phyloP scores from a whole-genome alignment of 2,329 filamentous ascomycete genomes.

The Periconia digitata region DNA sequence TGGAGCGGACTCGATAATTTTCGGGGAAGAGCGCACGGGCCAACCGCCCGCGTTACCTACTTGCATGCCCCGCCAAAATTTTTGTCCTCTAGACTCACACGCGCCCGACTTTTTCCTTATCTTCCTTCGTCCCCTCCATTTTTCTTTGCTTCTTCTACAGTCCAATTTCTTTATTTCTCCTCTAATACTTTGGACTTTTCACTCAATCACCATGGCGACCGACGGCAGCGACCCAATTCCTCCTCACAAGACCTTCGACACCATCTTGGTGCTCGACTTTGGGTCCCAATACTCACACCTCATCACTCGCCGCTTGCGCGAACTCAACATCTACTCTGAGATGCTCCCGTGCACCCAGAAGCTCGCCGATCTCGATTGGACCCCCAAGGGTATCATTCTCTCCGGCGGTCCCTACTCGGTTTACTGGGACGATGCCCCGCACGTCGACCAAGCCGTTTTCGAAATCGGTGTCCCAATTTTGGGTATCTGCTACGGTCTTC shows the following conservation, averaged over 20 bases:
- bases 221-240: conserved; percentile 46
- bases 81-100: conserved; percentile 20
- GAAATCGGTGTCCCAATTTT: conserved; percentile 67
- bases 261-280: conserved; percentile 73
- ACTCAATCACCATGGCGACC: conserved; percentile 38
- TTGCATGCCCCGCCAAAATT: conserved; percentile 23
- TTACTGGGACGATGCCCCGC: conserved; percentile 75
- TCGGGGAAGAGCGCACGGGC: conserved; percentile 16
- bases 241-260: conserved; percentile 60
- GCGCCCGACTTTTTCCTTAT: conserved; percentile 11
- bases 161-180: conserved; percentile 7
- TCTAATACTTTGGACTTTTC: conserved; percentile 12
- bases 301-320: conserved; percentile 73
- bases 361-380: conserved; percentile 73
- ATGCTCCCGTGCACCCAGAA: conserved; percentile 88
- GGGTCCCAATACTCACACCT: conserved; percentile 74
- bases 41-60: conserved; percentile 2
- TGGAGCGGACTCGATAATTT: conserved; percentile 17
- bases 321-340: conserved; percentile 81
- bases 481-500: conserved; percentile 65
- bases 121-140: conserved; percentile 5
- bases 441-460: conserved; percentile 81
- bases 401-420: conserved; percentile 76
- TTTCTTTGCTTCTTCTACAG: conserved; percentile 4
- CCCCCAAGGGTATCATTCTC: conserved; percentile 81